phyloP scores from a whole-genome alignment of 2,329 filamentous ascomycete genomes.

The Hymenoscyphus occultus region DNA sequence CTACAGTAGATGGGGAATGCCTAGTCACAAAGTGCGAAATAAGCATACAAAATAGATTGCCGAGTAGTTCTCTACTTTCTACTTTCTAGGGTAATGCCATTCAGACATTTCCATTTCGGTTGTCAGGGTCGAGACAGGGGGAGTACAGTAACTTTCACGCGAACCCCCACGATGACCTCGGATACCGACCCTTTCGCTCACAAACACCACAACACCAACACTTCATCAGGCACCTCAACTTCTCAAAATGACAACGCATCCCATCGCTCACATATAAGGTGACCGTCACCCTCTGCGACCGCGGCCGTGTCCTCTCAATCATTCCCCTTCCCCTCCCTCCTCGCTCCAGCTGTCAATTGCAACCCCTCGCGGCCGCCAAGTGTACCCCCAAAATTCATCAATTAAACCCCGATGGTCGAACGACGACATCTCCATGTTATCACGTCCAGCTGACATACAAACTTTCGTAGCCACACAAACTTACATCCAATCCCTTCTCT shows the following conservation, averaged over 20 bases:
- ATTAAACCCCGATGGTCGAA: background rate
- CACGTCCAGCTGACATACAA: background rate
- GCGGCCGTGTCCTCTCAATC: conserved; percentile 3
- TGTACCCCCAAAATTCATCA: background rate
- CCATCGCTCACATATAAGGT: background rate
- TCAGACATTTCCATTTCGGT: no score
- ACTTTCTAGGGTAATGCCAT: no score
- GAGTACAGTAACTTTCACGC: no score
- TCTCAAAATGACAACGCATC: background rate
- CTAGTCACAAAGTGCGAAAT: no score
- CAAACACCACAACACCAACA: background rate
- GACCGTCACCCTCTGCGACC: background rate
- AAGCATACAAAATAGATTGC: no score
- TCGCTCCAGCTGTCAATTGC: background rate
- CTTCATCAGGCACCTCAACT: background rate
- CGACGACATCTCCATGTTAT: background rate
- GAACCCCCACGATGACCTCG: no score
- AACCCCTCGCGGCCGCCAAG: background rate
- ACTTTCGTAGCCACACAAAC: background rate
- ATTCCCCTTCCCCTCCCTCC: background rate
- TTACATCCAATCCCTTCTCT: background rate
- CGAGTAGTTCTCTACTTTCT: no score
- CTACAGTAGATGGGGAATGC: no score
- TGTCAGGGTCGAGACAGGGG: no score
- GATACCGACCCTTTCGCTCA: no score